Percentiles rank a stretch among this genome's conserved stretches.
Conservation (phyloP, 768 basidiomycete genomes). For the Candolleomyces eurysporus region DNA sequence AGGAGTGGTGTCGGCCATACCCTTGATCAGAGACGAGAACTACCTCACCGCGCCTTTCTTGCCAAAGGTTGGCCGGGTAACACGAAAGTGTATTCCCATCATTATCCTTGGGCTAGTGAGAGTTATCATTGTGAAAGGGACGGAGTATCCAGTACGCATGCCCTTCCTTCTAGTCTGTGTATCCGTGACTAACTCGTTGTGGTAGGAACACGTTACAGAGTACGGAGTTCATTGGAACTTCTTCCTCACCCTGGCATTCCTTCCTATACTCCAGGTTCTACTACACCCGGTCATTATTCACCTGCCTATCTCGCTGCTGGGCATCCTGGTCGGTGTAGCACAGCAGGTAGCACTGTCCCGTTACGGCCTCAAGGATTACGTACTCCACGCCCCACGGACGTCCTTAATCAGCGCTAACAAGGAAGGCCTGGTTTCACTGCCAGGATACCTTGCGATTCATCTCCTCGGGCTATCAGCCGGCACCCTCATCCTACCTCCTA, state of each 20-base stretch:
- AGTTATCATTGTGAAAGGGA: conserved; percentile 85
- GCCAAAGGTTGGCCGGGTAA: conserved; percentile 48
- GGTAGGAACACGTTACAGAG: conserved; percentile 89
- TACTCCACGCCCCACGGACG: conserved; percentile 62
- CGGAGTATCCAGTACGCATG: conserved; percentile 82
- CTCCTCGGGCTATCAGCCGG: conserved; percentile 83
- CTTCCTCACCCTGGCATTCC: conserved; percentile 85
- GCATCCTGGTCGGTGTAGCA: conserved; percentile 61
- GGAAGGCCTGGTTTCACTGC: conserved; percentile 83
- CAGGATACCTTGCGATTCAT: conserved; percentile 91
- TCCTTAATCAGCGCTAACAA: conserved; percentile 79
- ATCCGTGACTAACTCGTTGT: background rate
- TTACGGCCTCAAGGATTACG: conserved; percentile 57
- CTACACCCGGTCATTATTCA: conserved; percentile 64
- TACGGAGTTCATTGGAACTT: conserved; percentile 99
- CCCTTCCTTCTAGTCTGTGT: background rate
- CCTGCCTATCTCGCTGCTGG: conserved; percentile 62
- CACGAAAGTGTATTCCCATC: conserved; percentile 65
- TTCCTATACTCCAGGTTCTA: conserved; percentile 71
- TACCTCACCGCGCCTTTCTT: conserved; percentile 48
- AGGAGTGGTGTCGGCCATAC: conserved; percentile 86
- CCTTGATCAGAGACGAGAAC: conserved; percentile 62
- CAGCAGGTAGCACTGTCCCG: conserved; percentile 68
- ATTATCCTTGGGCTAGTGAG: conserved; percentile 73
- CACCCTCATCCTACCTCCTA: conserved; percentile 75